A percentile compares a stretch with the other conserved stretches of the same genome.
phyloP scores from a whole-genome alignment of 2,329 filamentous ascomycete species.

The Paracorniculantispora psalliotae region DNA sequence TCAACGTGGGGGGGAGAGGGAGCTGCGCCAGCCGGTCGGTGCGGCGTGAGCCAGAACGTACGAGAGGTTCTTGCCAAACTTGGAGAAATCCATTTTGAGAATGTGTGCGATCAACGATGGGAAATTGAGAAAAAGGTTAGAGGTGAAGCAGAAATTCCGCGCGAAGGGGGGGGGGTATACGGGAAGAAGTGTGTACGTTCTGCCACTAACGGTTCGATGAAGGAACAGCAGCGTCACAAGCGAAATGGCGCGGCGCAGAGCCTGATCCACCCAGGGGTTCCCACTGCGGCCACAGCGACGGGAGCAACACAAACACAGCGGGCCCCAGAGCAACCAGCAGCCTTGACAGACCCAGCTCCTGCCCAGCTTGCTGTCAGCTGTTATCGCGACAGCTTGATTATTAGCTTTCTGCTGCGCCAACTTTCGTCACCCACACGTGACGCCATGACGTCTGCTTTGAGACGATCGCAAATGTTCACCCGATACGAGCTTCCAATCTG shows the following conservation, averaged over 20 bases:
- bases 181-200: background rate
- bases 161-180: background rate
- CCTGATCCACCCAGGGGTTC: conserved; percentile 18
- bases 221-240: conserved; percentile 28
- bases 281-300: conserved; percentile 7
- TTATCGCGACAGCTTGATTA: background rate
- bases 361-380: background rate
- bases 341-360: too few relatives aligned
- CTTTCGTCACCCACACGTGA: conserved; percentile 11
- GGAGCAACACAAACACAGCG: background rate
- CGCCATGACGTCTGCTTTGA: background rate
- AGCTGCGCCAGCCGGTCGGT: background rate
- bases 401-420: background rate
- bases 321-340: background rate
- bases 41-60: conserved; percentile 31
- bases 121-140: conserved; percentile 14
- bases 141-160: background rate
- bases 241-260: conserved; percentile 21
- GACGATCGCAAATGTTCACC: background rate
- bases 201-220: conserved; percentile 10
- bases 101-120: conserved; percentile 6
- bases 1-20: conserved; percentile 11
- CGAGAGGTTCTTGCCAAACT: conserved; percentile 52
- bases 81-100: conserved; percentile 53
- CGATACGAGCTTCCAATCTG: background rate